These are phyloP conservation scores for Amanita muscaria DNA, from an alignment of 768 basidiomycete species.

Conservation along the genomic window DNA sequence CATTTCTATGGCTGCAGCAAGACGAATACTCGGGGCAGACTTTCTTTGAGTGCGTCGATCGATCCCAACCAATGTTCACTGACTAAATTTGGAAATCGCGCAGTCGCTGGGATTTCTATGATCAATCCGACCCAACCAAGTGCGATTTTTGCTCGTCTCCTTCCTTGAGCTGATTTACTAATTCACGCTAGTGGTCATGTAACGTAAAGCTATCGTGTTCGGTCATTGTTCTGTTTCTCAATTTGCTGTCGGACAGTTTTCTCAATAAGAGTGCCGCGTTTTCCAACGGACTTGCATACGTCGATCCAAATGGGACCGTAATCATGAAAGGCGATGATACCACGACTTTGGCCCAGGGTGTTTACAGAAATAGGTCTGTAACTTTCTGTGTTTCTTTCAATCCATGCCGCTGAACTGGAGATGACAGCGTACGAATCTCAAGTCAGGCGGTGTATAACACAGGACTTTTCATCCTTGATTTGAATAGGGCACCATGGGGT, in stretches of 20 bases:
- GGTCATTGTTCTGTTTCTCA: constrained; percentile 1
- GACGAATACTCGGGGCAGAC: constrained; percentile 57
- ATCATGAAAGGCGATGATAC: constrained; percentile 75
- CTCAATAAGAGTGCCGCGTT: constrained; percentile 49
- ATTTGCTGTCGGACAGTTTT: constrained; percentile 28
- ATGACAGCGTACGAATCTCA: constrained; percentile 64
- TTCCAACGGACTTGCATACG: constrained; percentile 43
- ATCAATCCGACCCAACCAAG: constrained; percentile 60
- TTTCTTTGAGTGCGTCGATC: constrained; percentile 57
- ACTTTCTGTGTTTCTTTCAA: neutral
- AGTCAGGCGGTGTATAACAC: constrained; percentile 56
- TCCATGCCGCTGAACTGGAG: neutral
- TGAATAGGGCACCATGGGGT: constrained; percentile 80
- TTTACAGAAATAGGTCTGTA: constrained; percentile 51
- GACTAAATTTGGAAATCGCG: constrained; percentile 5
- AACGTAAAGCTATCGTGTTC: constrained; percentile 35
- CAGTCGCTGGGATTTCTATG: constrained; percentile 55
- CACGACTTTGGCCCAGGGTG: constrained; percentile 42
- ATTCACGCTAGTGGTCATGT: constrained; percentile 51
- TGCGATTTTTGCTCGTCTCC: constrained; percentile 22
- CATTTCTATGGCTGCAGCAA: constrained; percentile 57
- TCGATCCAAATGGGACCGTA: constrained; percentile 47
- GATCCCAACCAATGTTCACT: constrained; percentile 2
- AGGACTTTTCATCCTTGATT: constrained; percentile 79
- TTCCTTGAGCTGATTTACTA: constrained; percentile 6